Percentiles rank a stretch among this genome's conserved stretches.
These are phyloP conservation scores for Tolypocladium ovalisporum DNA, from an alignment of 2,329 filamentous ascomycete species.

Conservation along the genomic window DNA sequence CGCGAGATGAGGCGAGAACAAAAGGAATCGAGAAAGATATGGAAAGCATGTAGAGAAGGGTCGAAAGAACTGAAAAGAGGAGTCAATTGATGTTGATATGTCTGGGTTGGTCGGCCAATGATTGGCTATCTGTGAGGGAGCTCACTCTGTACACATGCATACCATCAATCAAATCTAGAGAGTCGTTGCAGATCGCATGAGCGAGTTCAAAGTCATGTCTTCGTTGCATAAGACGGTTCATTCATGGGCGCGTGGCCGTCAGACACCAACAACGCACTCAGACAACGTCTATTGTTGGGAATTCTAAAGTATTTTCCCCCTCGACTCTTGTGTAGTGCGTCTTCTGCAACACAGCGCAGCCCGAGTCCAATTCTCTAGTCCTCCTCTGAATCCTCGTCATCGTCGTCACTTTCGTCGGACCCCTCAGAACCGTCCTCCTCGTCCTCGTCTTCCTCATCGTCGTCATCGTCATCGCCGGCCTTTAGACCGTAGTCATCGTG, in stretches of 20 bases:
- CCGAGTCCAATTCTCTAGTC: background rate
- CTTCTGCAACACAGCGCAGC: background rate
- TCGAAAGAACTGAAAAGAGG: background rate
- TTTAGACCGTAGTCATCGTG: conserved; percentile 83
- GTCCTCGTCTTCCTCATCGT: conserved; percentile 36
- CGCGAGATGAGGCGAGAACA: background rate
- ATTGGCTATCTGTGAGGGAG: background rate
- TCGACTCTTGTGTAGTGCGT: background rate
- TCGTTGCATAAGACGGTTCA: background rate
- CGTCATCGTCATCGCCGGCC: conserved; percentile 48
- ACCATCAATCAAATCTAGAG: background rate
- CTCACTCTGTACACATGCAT: background rate
- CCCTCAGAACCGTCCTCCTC: conserved; percentile 6
- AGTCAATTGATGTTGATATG: background rate
- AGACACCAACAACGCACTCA: background rate
- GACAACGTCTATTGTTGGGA: background rate
- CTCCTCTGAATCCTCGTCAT: background rate
- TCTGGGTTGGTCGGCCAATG: background rate
- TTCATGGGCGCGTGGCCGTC: background rate
- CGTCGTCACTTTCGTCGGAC: background rate
- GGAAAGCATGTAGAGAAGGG: background rate
- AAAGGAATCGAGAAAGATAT: background rate
- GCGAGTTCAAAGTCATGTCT: no score
- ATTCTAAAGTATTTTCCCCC: background rate
- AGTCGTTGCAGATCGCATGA: background rate